A percentile compares a stretch with the other conserved stretches of the same genome.
Evolutionary conservation across 164 flowering plant genomes (phyloP).

Genomic region (Tetrastigma voinierianum): DNA sequence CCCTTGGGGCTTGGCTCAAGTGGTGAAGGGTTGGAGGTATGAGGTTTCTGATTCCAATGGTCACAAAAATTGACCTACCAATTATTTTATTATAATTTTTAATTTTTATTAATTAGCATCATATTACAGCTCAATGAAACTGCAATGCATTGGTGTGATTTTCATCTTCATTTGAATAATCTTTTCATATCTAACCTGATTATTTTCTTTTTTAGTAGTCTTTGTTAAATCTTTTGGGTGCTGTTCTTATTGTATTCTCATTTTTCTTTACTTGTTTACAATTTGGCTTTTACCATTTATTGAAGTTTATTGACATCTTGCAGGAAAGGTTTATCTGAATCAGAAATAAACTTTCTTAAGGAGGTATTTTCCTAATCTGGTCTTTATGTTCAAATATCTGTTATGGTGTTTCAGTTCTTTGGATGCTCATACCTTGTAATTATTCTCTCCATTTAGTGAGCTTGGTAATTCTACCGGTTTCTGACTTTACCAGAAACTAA

Average conservation of each 20-base stretch:
- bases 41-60: no score
- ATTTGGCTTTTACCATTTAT: conserved; percentile 2
- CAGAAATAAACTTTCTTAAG: conserved; percentile 72
- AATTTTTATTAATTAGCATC: no score
- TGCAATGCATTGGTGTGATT: no score
- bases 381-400: background rate
- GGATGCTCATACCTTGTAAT: background rate
- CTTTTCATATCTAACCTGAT: no score
- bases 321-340: conserved; percentile 94
- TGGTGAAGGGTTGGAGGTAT: no score
- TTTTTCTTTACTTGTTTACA: background rate
- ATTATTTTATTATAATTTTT: no score
- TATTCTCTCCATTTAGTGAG: background rate
- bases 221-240: background rate
- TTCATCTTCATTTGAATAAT: no score
- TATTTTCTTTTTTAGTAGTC: no score
- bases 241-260: background rate
- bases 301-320: conserved; percentile 7
- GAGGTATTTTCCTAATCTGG: conserved; percentile 46
- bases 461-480: background rate
- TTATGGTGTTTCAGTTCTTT: background rate
- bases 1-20: no score
- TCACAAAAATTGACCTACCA: no score
- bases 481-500: background rate
- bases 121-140: no score